phyloP scores from a whole-genome alignment of 164 flowering plant species.

The Kingdonia uniflora region DNA sequence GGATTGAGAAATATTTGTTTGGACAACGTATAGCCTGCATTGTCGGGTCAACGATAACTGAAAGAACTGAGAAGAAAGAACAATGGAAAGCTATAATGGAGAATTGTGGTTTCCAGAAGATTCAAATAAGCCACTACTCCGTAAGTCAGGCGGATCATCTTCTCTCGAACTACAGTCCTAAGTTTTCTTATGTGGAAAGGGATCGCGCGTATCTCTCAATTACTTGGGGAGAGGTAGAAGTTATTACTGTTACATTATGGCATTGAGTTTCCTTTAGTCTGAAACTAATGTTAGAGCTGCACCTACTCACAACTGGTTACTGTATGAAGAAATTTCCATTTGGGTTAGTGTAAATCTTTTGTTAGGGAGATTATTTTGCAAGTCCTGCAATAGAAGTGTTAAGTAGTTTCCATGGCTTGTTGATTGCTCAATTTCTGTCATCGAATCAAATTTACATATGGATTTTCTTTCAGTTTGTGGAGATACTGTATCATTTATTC shows the following conservation, averaged over 20 bases:
- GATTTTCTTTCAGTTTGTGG: no score
- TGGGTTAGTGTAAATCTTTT: no score
- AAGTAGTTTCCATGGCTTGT: no score
- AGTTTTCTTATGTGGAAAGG: not conserved
- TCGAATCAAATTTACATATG: no score
- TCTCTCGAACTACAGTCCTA: not conserved
- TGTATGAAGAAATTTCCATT: no score
- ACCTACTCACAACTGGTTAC: no score
- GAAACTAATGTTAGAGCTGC: no score
- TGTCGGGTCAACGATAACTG: not conserved
- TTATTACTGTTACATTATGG: not conserved
- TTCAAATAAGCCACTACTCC: not conserved
- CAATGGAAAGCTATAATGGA: not conserved
- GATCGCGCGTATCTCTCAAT: not conserved
- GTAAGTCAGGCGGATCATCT: not conserved
- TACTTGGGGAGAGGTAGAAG: not conserved
- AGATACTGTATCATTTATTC: no score
- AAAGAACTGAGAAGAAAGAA: not conserved
- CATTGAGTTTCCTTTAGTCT: not conserved
- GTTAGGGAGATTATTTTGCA: no score
- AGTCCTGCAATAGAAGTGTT: no score
- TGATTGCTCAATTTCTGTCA: no score
- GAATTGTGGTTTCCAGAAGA: not conserved
- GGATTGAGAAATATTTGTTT: not conserved
- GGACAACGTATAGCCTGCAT: not conserved